phyloP scores from a whole-genome alignment of 1,284 basidiomycete genomes.

The Puccinia coronata region DNA sequence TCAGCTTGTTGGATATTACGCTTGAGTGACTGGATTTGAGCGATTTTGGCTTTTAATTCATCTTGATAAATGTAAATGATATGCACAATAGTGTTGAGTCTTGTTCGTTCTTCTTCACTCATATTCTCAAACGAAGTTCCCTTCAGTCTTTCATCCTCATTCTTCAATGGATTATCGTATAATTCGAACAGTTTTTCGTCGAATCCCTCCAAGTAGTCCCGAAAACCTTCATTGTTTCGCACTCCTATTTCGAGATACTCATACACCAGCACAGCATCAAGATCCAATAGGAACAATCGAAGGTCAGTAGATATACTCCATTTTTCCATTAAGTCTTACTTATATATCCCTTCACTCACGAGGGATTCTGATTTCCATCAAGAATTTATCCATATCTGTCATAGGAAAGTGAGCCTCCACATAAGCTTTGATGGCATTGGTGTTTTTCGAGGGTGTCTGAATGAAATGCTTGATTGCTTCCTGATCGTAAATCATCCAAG shows the following conservation, averaged over 20 bases:
- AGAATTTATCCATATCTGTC: not conserved
- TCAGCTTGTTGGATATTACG: not conserved
- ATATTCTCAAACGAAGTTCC: not conserved
- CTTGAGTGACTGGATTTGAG: not conserved
- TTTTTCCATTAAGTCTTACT: not conserved
- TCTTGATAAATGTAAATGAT: not conserved
- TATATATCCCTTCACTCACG: not conserved
- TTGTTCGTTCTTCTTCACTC: not conserved
- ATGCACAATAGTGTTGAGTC: not conserved
- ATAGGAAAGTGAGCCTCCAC: not conserved
- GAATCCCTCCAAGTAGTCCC: not conserved
- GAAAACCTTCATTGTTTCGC: not conserved
- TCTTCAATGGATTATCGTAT: not conserved
- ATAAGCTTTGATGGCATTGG: not conserved
- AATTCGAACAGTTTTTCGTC: not conserved
- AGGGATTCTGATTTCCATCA: not conserved
- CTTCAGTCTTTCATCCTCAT: not conserved
- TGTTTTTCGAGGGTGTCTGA: not conserved
- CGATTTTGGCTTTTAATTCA: not conserved
- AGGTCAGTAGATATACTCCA: not conserved
- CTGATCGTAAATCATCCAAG: slow-evolving; percentile 1
- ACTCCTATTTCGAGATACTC: not conserved
- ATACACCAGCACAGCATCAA: not conserved
- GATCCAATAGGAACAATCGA: not conserved
- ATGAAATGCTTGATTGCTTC: not conserved